Conservation (phyloP, 164 flowering plant genomes). For the Malania oleifera region DNA sequence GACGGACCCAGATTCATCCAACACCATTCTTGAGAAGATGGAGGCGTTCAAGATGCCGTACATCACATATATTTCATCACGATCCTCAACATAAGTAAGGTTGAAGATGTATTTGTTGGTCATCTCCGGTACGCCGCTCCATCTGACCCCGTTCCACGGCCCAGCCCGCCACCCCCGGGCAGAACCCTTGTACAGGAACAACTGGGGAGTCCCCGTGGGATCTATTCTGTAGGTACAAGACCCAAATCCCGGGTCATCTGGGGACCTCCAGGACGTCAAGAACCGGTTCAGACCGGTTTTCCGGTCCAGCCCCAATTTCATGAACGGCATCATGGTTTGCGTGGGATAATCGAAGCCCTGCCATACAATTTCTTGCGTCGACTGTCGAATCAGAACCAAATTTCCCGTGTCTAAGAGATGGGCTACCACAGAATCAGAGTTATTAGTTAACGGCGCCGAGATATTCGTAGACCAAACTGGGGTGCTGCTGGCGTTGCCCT, state of each 20-base stretch:
- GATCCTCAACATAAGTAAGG: constrained; percentile 13
- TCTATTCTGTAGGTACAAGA: constrained; percentile 19
- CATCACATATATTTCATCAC: constrained; percentile 11
- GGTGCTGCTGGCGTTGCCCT: not conserved
- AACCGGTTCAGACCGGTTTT: constrained; percentile 28
- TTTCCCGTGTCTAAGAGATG: constrained; percentile 48
- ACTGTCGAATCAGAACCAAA: constrained; percentile 20
- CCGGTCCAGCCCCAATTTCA: constrained; percentile 44
- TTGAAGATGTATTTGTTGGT: constrained; percentile 6
- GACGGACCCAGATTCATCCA: constrained; percentile 14
- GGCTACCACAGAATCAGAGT: constrained; percentile 16
- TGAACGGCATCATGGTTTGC: constrained; percentile 30
- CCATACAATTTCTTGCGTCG: constrained; percentile 28
- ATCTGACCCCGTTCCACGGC: constrained; percentile 32
- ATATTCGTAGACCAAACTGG: constrained; percentile 31
- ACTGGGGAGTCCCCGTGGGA: constrained; percentile 23
- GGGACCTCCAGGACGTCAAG: constrained; percentile 41
- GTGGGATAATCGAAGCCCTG: constrained; percentile 54
- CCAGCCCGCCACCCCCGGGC: constrained; percentile 19
- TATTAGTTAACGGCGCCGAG: not conserved
- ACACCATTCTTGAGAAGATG: constrained; percentile 11
- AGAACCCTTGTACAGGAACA: constrained; percentile 14
- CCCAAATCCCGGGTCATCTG: constrained; percentile 39
- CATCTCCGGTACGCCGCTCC: constrained; percentile 27
- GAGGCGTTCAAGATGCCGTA: not conserved